Base-by-base conservation (phyloP, 768 basidiomycete genomes). In the Russula earlei region DNA sequence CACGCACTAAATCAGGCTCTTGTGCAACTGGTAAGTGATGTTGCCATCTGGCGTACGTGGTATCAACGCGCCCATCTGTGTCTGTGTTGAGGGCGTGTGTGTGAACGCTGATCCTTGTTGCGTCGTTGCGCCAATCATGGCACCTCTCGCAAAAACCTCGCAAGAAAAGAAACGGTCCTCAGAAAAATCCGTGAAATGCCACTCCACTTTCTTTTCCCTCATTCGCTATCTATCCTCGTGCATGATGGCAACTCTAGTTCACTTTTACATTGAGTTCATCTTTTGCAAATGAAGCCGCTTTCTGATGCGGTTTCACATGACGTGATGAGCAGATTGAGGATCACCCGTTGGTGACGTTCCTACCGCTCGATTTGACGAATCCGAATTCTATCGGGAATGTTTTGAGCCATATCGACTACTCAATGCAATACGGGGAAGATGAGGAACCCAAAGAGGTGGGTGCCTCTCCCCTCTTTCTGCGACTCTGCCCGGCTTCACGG, bases 361-460 rank as follows among this genome's bases (percentile, higher is more conserved):
- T 99, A 36, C 94, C 96, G 3, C 78, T 99, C 38, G 92, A 99
- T 71, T 81, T 98, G 33, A 84, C 91, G 15, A 81, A 83, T 59
- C 80, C 92, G 47, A 91, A 96, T 64, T 94, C 92, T 0, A 76
- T 99, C 50, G 89, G 91, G 66, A 84, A 81, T 2, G 84, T 97
- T 10, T 77, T 99, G 56, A 93, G 91, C 67, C 93, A 99, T 68
- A 88, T 99, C 52, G 96, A 99, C 72, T 95, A 91, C 64, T 87
- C 91, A 55, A 93, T 99, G 84, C 96, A 99, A 68, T 99, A 96
- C 65, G 95, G 95, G 33, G 95, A 98, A 73, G 91, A 94, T 56
- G 95, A 99, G 68, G 95, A 99, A 67, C 94, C 95, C 15, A 92
- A 87, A 75, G 91, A 91, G 82, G 89, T 87, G 65, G 55, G 75